Conservation (phyloP, 106 monocot species). For the Phalaenopsis equestris region DNA sequence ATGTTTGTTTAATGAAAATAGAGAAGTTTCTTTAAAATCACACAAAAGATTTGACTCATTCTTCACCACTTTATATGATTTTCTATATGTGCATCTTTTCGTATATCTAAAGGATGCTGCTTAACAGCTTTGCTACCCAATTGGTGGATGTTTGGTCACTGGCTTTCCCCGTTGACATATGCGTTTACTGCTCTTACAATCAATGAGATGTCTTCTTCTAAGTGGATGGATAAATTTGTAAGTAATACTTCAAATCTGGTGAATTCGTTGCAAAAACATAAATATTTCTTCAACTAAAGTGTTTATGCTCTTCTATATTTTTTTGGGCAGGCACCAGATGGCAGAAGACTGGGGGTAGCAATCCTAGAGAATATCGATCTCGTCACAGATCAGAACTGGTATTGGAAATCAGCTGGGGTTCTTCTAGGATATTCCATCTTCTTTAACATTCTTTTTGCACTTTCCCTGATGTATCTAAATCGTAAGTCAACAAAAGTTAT, state of each 20-base stretch:
- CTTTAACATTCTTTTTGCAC: constrained; percentile 48
- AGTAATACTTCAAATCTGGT: not conserved
- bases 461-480: constrained; percentile 44
- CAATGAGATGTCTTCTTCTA: constrained; percentile 54
- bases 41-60: not conserved
- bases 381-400: constrained; percentile 34
- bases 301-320: not conserved
- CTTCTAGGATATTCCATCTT: constrained; percentile 53
- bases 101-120: not conserved
- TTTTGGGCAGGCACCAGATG: constrained; percentile 21
- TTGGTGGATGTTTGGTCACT: constrained; percentile 60
- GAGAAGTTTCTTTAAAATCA: not conserved
- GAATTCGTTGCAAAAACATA: not conserved
- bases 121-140: constrained; percentile 38
- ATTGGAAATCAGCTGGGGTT: constrained; percentile 52
- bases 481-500: constrained; percentile 30
- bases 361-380: constrained; percentile 25
- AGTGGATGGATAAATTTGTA: constrained; percentile 61
- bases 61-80: not conserved
- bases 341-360: constrained; percentile 30
- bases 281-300: too few species aligned
- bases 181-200: constrained; percentile 39
- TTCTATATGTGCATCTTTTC: not conserved
- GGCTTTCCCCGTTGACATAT: constrained; percentile 59
- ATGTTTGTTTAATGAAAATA: not conserved